Evolutionary conservation across 2,329 filamentous ascomycete genomes (phyloP).

Genomic region (Monilinia vaccinii-corymbosi): DNA sequence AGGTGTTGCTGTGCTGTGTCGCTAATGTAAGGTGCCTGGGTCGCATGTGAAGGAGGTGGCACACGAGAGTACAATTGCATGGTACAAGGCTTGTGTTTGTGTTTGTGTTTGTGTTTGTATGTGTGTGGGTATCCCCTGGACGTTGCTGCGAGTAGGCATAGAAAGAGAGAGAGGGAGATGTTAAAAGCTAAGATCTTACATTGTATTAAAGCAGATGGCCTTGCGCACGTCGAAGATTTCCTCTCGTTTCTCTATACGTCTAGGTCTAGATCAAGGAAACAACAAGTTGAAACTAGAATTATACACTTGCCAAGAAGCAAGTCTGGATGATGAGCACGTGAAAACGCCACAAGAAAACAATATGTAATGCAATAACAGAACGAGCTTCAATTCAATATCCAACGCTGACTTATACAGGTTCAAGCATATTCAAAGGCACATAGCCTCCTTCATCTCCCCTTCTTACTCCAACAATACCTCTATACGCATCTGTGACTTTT

Average conservation of each 20-base stretch:
- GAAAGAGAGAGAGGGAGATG: neutral
- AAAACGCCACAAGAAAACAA: neutral
- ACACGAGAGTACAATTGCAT: too few relatives aligned
- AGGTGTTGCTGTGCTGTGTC: neutral
- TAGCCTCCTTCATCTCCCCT: constrained; percentile 46
- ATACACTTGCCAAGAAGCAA: neutral
- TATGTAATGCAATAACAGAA: neutral
- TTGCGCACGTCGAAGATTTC: neutral
- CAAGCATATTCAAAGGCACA: constrained; percentile 41
- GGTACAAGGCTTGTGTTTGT: neutral
- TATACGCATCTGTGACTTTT: constrained; percentile 35
- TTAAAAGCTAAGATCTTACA: neutral
- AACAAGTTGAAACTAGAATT: neutral
- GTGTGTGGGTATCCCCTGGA: neutral
- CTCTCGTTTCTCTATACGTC: neutral
- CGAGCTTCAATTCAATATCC: neutral
- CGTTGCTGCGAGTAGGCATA: neutral
- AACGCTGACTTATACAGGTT: constrained; percentile 10
- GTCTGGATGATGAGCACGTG: neutral
- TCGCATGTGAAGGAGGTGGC: neutral
- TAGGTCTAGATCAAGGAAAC: neutral
- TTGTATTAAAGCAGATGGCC: neutral
- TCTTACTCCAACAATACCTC: constrained; percentile 30
- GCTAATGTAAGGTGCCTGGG: neutral
- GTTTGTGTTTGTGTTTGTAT: neutral